phyloP scores from a whole-genome alignment of 225 moss, liverwort and hornwort genomes.

The Thuidium tamariscinum region DNA sequence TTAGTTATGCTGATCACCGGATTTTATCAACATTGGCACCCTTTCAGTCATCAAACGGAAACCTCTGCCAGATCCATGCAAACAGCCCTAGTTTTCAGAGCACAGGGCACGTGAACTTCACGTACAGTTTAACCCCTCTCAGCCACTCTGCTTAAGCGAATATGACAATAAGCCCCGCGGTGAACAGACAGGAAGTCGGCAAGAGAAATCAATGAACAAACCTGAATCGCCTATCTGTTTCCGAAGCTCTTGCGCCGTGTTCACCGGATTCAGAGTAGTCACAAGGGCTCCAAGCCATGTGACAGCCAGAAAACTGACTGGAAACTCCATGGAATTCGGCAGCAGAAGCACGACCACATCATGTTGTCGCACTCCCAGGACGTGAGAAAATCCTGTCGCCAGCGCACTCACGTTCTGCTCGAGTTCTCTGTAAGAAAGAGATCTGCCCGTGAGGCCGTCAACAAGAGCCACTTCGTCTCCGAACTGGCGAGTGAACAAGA shows the following conservation, averaged over 20 bases:
- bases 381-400: neutral
- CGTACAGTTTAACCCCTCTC: too few relatives aligned
- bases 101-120: neutral
- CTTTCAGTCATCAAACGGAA: neutral
- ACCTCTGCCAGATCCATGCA: neutral
- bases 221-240: conserved; percentile 14
- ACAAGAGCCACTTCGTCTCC: conserved; percentile 3
- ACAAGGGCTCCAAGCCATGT: conserved; percentile 9
- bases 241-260: neutral
- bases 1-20: too few relatives aligned
- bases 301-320: neutral
- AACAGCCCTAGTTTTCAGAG: neutral
- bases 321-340: conserved; percentile 7
- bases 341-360: conserved; percentile 11
- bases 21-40: neutral
- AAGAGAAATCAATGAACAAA: neutral
- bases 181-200: neutral
- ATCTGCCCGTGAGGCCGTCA: neutral
- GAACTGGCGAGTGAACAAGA: neutral
- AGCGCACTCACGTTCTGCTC: neutral
- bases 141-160: neutral
- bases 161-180: neutral
- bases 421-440: neutral
- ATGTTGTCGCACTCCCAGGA: neutral
- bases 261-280: conserved; percentile 5